Base-by-base conservation (phyloP, 1,284 basidiomycete species). In the Takashimella tepidaria region DNA sequence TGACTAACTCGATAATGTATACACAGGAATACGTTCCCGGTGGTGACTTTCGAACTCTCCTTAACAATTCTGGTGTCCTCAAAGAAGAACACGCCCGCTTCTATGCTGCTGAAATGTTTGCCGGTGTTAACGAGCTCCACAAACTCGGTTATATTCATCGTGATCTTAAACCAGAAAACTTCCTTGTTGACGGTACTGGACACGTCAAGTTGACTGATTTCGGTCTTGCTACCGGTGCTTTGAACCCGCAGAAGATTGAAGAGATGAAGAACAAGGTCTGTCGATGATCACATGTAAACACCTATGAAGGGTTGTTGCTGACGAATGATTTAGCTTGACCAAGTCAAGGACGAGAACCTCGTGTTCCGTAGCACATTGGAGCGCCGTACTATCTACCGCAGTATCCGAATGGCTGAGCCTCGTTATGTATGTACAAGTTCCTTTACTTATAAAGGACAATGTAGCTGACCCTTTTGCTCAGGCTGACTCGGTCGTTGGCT, bases 161-260 rank as follows among this genome's bases (percentile, higher is more conserved):
- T 56, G 95, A 98, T 77, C 79, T 98, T 53, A 60, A 98, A 76
- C 95, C 95, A 1, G 95, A 98, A 82, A 99, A 99, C 77, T 98
- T 99, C 80, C 80, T 99, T 47, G 89, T 99, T 41, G 96, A 98
- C 70, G 83, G 88, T 8, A 85, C 86, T 8, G 96, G 96, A 1
- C 96, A 99, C 73, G 95, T 98, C 73, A 98, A 98, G 77, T 79
- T 99, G 45, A 98, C 96, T 5, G 96, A 99, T 76, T 99, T 98
- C 73, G 96, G 96, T 46, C 81, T 99, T 12, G 96, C 96, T 1
- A 96, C 96, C 1, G 96, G 96, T 31, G 90, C 93, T 1, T 79
- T 99, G 53, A 98, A 95, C 74, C 96, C 96, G 0, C 88, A 85
- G 62, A 86, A 91, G 56, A 98, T 99, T 63, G 93, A 98, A 69